Base-by-base conservation (phyloP, 305 asterid genomes). In the Rubia balearica region DNA sequence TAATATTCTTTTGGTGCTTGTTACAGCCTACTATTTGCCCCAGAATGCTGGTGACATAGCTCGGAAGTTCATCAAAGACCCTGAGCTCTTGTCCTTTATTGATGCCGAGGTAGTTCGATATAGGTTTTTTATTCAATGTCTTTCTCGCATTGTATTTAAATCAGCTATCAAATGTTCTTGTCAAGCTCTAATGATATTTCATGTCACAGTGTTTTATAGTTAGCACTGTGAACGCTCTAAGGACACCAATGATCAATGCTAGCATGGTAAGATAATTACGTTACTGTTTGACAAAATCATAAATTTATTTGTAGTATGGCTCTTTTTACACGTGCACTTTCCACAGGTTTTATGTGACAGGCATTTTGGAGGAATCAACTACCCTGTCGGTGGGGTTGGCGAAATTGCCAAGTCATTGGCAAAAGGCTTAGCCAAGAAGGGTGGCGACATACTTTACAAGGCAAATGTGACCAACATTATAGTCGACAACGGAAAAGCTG, bases 331-430 rank as follows among this genome's bases (percentile, higher is more conserved):
- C 30, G 12, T 55, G 68, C 71, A 74, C 46, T 76, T 77, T 63
- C 41, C 68, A 41, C 78, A 91, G 99, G 99, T 94, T 79, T 75
- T 94, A 73, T 94, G 99, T 76, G 99, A 94, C 81, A 85, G 99
- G 74, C 99, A 94, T 88, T 94, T 86, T 78, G 98, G 99, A 67
- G 99, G 99, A 74, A 91, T 94, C 79, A 94, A 91, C 85, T 94
- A 94, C 77, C 99, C 99, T 14, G 91, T 89, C 63, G 99, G 99
- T 70, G 98, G 99, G 48, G 97, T 94, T 63, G 98, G 99, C 62
- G 96, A 88, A 83, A 94, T 94, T 74, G 89, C 97, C 33, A 91
- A 94, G 86, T 86, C 97, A 33, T 78, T 94, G 72, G 95, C 96
- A 30, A 82, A 88, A 79, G 98, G 98, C 40, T 86, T 94, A 83